phyloP scores from a whole-genome alignment of 495 filamentous ascomycete species.

The Filosporella fistucella region DNA sequence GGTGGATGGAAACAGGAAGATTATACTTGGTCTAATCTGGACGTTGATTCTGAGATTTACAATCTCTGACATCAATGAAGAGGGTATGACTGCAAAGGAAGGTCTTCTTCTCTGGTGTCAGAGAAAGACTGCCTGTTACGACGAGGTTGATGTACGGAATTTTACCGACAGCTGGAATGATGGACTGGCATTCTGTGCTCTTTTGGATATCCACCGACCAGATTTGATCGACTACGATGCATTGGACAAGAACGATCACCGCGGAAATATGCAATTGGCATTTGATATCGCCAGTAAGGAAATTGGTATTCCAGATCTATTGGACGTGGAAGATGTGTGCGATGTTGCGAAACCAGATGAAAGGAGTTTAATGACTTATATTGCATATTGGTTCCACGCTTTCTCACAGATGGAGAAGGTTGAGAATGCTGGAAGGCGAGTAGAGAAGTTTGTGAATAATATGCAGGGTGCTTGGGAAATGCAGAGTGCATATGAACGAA shows the following conservation, averaged over 20 bases:
- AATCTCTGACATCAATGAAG: conserved; percentile 96
- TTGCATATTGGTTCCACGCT: conserved; percentile 99
- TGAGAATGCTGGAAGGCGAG: conserved; percentile 91
- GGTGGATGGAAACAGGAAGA: conserved; percentile 96
- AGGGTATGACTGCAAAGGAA: conserved; percentile 97
- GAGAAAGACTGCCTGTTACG: conserved; percentile 96
- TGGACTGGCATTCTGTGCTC: conserved; percentile 91
- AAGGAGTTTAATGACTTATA: conserved; percentile 96
- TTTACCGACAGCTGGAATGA: conserved; percentile 97
- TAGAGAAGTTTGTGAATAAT: conserved; percentile 97
- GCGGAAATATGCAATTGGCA: conserved; percentile 94
- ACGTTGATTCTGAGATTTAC: conserved; percentile 96
- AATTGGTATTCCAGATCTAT: conserved; percentile 91
- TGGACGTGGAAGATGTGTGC: conserved; percentile 97
- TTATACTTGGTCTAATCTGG: conserved; percentile 96
- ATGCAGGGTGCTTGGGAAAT: conserved; percentile 99
- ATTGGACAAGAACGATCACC: conserved; percentile 90
- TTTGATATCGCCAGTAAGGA: conserved; percentile 95
- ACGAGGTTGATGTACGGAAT: conserved; percentile 89
- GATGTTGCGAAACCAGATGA: conserved; percentile 95
- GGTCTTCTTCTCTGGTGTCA: conserved; percentile 96
- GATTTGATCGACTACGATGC: conserved; percentile 95
- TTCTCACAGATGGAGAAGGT: conserved; percentile 98
- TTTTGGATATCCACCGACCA: conserved; percentile 94
- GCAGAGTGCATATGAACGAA: conserved; percentile 89